phyloP scores from a whole-genome alignment of 2,329 filamentous ascomycete species.

The Canariomyces notabilis region DNA sequence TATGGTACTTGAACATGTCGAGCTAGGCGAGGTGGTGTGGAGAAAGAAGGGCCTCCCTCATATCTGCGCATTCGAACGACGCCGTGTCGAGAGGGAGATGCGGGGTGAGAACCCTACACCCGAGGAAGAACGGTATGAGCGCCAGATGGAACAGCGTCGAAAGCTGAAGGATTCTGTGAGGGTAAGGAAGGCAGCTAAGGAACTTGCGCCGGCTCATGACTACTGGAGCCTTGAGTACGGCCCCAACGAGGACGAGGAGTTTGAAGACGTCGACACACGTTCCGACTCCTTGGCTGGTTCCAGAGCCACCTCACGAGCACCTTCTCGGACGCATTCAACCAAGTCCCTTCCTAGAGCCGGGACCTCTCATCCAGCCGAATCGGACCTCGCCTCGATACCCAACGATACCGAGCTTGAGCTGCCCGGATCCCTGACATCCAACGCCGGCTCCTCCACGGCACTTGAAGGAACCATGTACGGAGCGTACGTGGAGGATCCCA shows the following conservation, averaged over 20 bases:
- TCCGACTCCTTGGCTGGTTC: constrained; percentile 36
- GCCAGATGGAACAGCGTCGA: constrained; percentile 54
- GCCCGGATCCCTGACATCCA: constrained; percentile 48
- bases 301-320: constrained; percentile 41
- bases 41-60: constrained; percentile 80
- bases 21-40: constrained; percentile 92
- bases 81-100: constrained; percentile 70
- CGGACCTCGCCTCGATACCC: constrained; percentile 31
- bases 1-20: constrained; percentile 92
- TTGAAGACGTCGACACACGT: constrained; percentile 36
- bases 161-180: constrained; percentile 53
- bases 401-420: constrained; percentile 52
- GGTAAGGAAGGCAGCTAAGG: constrained; percentile 44
- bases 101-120: constrained; percentile 52
- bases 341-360: constrained; percentile 36
- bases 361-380: constrained; percentile 32
- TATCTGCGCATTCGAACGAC: constrained; percentile 77
- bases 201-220: constrained; percentile 51
- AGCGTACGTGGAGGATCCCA: constrained; percentile 56
- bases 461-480: constrained; percentile 77
- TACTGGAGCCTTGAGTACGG: constrained; percentile 85
- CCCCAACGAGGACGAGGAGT: constrained; percentile 47
- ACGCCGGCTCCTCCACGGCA: constrained; percentile 49
- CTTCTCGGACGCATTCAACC: constrained; percentile 44
- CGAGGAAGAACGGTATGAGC: constrained; percentile 57